Conservation (phyloP, 768 basidiomycete species). For the Amanita fuliginea region DNA sequence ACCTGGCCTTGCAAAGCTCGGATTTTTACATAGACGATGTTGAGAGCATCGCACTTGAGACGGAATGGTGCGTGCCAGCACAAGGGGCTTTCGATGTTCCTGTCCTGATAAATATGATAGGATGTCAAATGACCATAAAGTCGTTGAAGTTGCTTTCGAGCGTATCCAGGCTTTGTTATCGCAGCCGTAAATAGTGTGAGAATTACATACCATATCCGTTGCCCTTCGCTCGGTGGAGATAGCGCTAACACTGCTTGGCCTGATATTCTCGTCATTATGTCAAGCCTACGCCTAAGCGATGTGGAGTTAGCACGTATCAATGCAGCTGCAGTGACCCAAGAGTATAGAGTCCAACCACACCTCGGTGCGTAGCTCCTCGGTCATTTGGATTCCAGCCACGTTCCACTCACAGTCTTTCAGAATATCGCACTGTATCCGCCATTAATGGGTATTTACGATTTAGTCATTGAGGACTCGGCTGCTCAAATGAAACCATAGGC, state of each 20-base stretch:
- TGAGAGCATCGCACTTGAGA: constrained; percentile 67
- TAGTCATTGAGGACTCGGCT: constrained; percentile 2
- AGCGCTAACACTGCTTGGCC: not conserved
- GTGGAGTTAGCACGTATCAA: constrained; percentile 71
- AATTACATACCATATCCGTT: constrained; percentile 1
- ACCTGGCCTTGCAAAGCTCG: constrained; percentile 60
- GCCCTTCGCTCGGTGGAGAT: not conserved
- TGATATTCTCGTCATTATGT: constrained; percentile 20
- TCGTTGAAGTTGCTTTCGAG: constrained; percentile 1
- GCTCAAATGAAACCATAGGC: constrained; percentile 34
- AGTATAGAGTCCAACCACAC: constrained; percentile 84
- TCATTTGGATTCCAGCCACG: constrained; percentile 7
- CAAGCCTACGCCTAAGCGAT: constrained; percentile 55
- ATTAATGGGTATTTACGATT: constrained; percentile 69
- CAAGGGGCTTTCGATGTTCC: no score
- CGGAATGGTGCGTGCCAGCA: constrained; percentile 53
- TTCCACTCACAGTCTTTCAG: constrained; percentile 25
- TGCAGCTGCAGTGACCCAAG: constrained; percentile 79
- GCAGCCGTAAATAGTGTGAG: not conserved
- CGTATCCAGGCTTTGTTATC: not conserved
- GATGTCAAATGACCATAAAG: constrained; percentile 4
- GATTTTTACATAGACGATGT: constrained; percentile 60
- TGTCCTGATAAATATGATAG: not conserved
- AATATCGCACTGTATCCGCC: constrained; percentile 97
- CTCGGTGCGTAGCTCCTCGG: constrained; percentile 44